Base-by-base conservation (phyloP, 192 early-diverging fungal species). In the Backusella luteola region DNA sequence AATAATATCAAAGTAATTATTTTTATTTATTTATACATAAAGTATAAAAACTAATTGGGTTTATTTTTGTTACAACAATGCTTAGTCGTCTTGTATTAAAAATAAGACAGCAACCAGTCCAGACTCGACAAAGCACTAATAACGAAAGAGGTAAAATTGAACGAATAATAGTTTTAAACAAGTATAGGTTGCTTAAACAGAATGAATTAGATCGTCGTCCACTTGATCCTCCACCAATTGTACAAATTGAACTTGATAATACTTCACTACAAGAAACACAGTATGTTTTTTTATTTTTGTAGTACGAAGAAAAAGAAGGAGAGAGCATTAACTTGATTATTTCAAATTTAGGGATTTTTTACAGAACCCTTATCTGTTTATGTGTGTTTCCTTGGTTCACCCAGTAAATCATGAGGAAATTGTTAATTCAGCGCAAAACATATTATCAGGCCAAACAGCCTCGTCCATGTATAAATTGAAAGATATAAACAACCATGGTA, bases 341-440 rank as follows among this genome's bases (percentile, higher is more conserved):
- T 75, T 15, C 34, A 15, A 67, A 26, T 53, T 68, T 72, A 76
- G 73, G 26, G 71, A 74, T 42, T 84, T 86, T 67, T 81, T 89
- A 38, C 90, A 93, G 70, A 95, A 94, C 79, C 95, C 97, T 15
- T 95, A 94, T 82, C 93, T 95, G 76, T 98, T 97, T 82, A 95
- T 97, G 95, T 98, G 95, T 84, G 95, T 93, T 19, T 94, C 94
- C 35, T 86, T 98, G 34, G 91, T 95, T 75, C 80, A 84, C 73
- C 84, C 87, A 66, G 87, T 89, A 14, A 91, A 92, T 70, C 91
- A 96, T 74, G 89, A 91, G 66, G 94, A 96, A 73, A 87, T 95
- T 42, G 77, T 83, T 36, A 80, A 93, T 84, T 87, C 90, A 85
- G 70, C 89, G 69, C 93, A 94, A 23, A 87, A 92, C 6, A 92